Evolutionary conservation across 108 stramenopile genomes (phyloP).

Genomic region (Chaetoceros tenuissimus): DNA sequence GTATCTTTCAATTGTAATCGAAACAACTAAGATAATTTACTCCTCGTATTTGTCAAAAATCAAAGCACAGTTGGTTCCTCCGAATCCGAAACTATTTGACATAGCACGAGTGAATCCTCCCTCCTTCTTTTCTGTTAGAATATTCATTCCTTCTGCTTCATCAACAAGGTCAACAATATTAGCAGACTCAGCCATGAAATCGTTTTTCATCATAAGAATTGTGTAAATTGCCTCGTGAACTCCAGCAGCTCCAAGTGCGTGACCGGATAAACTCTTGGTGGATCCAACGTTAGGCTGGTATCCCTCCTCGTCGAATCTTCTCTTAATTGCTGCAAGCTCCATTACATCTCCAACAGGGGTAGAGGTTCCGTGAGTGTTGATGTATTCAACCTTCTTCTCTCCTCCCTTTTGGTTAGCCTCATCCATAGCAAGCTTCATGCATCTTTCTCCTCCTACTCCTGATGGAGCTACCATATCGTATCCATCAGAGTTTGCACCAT

Average conservation of each 20-base stretch:
- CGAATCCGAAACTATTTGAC: conserved; percentile 99
- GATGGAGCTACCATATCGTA: conserved; percentile 98
- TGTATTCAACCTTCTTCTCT: conserved; percentile 84
- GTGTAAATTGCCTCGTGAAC: conserved; percentile 96
- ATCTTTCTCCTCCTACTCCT: conserved; percentile 88
- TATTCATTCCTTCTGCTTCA: conserved; percentile 90
- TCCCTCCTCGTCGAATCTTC: conserved; percentile 68
- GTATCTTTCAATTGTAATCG: no score
- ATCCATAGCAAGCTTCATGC: conserved; percentile 90
- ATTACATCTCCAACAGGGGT: conserved; percentile 96
- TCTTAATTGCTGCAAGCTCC: conserved; percentile 91
- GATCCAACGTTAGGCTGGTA: conserved; percentile 91
- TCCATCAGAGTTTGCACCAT: conserved; percentile 97
- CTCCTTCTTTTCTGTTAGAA: conserved; percentile 82
- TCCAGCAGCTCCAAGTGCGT: conserved; percentile 97
- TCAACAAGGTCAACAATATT: conserved; percentile 83
- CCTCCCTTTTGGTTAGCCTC: conserved; percentile 58
- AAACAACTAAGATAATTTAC: no score
- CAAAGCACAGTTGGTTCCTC: conserved; percentile 97
- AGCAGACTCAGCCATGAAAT: conserved; percentile 93
- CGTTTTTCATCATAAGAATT: conserved; percentile 90
- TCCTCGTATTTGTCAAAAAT: conserved; percentile 92
- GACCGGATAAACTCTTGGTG: conserved; percentile 94
- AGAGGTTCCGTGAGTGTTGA: conserved; percentile 98
- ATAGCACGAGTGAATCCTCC: conserved; percentile 86